Base-by-base conservation (phyloP, 2,329 filamentous ascomycete genomes). In the Fusarium sp. region DNA sequence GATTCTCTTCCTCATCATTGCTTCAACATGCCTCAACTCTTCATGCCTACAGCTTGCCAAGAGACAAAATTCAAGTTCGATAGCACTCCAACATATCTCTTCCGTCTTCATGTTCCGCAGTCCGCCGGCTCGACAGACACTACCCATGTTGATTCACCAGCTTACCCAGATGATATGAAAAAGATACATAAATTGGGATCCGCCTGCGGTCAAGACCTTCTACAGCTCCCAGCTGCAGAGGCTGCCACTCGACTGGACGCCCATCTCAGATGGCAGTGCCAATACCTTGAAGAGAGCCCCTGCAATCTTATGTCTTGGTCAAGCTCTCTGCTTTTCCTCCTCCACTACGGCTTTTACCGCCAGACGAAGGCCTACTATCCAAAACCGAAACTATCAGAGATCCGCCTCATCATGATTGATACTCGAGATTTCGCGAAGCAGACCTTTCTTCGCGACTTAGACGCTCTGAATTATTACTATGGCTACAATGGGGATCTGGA, bases 231-330 rank as follows among this genome's bases (percentile, higher is more conserved):
- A 3, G 19, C 37, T 12, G 37, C 19, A 39, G 37, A 39, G 6
- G 37, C 37, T 39, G 37, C 37, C 19, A 21, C 10, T 39, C 10
- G 37, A 39, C 18, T 39, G 19, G 2, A 39, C 5, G 7, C 11
- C 11, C 37, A 39, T 39, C 37, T 39, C 37, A 39, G 37, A 39
- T 39, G 37, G 37, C 3, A n/a, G 0, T 39, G 37, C 37, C 1
- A 12, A 39, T 0, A n/a, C 7, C 4, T 14, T 21, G 7, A 10
- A 8, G 11, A 39, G 1, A 39, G n/a, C 15, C 15, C n/a, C 5
- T 42, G 39, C 15, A 42, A 63, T 18, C 29, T 60, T 0, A 63
- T 63, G 42, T 63, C 60, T 7, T 63, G 55, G 60, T 63, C 60
- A 4, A 48, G 42, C 19, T 63, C 60, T 16, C 27, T 63, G 2